Evolutionary conservation across 2,329 filamentous ascomycete species (phyloP).

Genomic region (Thyridium curvatum): DNA sequence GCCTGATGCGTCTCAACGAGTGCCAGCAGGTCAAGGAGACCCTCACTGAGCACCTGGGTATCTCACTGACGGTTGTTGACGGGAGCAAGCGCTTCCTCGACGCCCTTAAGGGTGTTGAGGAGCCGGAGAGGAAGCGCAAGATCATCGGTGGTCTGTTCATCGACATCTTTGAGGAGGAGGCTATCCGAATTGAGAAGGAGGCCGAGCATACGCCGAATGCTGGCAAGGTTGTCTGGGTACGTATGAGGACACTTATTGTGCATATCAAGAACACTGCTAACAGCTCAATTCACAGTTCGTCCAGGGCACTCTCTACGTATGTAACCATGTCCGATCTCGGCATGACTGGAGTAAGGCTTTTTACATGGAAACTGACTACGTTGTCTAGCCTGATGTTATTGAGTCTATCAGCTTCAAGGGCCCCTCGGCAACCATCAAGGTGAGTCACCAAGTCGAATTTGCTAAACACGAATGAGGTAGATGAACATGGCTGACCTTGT

Average conservation of each 20-base stretch:
- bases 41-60: slow-evolving; percentile 71
- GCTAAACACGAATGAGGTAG: slow-evolving; percentile 3
- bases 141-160: slow-evolving; percentile 70
- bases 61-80: slow-evolving; percentile 86
- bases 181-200: slow-evolving; percentile 60
- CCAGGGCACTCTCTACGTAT: slow-evolving; percentile 70
- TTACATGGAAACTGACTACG: too few relatives aligned
- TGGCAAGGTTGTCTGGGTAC: slow-evolving; percentile 67
- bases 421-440: slow-evolving; percentile 44
- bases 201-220: slow-evolving; percentile 60
- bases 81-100: slow-evolving; percentile 71
- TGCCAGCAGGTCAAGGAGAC: slow-evolving; percentile 75
- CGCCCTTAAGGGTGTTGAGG: slow-evolving; percentile 66
- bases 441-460: slow-evolving; percentile 6
- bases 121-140: slow-evolving; percentile 68
- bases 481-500: slow-evolving; percentile 7
- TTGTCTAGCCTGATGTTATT: slow-evolving; percentile 33
- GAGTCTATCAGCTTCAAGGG: slow-evolving; percentile 43
- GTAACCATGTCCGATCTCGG: too few relatives aligned
- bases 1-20: slow-evolving; percentile 80
- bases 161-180: slow-evolving; percentile 73
- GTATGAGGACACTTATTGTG: too few relatives aligned
- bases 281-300: slow-evolving; percentile 44
- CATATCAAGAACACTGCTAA: too few relatives aligned
- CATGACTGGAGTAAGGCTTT: too few relatives aligned